A percentile compares a stretch with the other conserved stretches of the same genome.
phyloP scores from a whole-genome alignment of 805 yeast species.

The Metschnikowia vanudenii region DNA sequence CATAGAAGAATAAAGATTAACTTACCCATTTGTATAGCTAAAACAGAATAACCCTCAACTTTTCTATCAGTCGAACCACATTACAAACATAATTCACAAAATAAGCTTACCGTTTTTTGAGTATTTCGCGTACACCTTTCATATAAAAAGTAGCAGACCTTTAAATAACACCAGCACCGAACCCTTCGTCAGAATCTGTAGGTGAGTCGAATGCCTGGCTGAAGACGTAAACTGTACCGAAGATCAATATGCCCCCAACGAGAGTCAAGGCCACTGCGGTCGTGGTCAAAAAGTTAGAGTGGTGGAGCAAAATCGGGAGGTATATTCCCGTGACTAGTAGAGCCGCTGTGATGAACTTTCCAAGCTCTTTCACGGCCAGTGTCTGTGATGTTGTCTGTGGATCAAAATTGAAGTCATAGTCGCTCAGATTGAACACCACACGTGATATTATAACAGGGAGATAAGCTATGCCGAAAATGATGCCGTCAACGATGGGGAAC shows the following conservation, averaged over 20 bases:
- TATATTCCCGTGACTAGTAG: conserved; percentile 70
- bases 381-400: conserved; percentile 23
- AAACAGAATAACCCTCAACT: too few species aligned
- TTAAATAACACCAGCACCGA: conserved; percentile 18
- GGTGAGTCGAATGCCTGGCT: conserved; percentile 65
- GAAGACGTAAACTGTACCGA: conserved; percentile 79
- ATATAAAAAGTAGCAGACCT: too few species aligned
- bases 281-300: conserved; percentile 66
- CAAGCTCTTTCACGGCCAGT: conserved; percentile 61
- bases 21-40: too few species aligned
- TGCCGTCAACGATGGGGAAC: conserved; percentile 75
- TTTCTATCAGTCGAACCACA: too few species aligned
- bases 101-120: too few species aligned
- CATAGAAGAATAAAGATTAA: too few species aligned
- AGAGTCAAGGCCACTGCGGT: conserved; percentile 76
- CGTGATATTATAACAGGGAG: conserved; percentile 37
- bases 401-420: conserved; percentile 45
- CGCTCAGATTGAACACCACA: conserved; percentile 32
- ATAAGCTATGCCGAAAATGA: conserved; percentile 42
- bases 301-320: conserved; percentile 74
- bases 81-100: too few species aligned
- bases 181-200: conserved; percentile 27
- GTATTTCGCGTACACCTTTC: too few species aligned
- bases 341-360: conserved; percentile 75
- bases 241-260: conserved; percentile 80